phyloP scores from a whole-genome alignment of 768 basidiomycete genomes.

The Royoungia palumana region DNA sequence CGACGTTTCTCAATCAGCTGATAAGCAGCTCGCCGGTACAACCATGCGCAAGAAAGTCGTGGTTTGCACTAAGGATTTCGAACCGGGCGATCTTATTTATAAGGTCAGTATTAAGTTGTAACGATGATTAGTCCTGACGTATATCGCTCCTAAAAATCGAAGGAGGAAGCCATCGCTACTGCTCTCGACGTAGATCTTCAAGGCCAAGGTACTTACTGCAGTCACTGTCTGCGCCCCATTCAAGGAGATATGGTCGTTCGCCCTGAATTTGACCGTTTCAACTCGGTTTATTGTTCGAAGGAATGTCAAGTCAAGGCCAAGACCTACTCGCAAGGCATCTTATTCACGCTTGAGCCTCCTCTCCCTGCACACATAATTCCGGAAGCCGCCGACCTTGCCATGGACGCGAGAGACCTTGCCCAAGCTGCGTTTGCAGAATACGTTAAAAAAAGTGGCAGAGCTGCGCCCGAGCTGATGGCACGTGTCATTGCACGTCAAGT shows the following conservation, averaged over 20 bases:
- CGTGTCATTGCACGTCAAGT: conserved; percentile 74
- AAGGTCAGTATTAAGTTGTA: conserved; percentile 41
- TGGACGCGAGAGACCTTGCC: conserved; percentile 50
- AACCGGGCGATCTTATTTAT: conserved; percentile 73
- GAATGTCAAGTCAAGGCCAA: conserved; percentile 57
- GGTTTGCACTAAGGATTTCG: conserved; percentile 63
- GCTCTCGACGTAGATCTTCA: conserved; percentile 72
- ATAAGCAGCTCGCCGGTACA: conserved; percentile 7
- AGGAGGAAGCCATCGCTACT: conserved; percentile 76
- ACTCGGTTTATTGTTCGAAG: conserved; percentile 69
- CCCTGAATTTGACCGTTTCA: conserved; percentile 49
- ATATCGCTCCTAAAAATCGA: conserved; percentile 5
- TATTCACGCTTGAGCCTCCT: conserved; percentile 66
- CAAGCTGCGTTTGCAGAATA: conserved; percentile 58
- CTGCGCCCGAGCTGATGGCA: conserved; percentile 57
- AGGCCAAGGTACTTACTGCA: conserved; percentile 63
- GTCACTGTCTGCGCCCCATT: conserved; percentile 66
- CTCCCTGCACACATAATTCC: conserved; percentile 45
- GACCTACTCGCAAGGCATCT: conserved; percentile 60
- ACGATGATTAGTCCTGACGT: background rate
- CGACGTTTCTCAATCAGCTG: conserved; percentile 22
- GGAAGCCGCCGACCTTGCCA: conserved; percentile 29
- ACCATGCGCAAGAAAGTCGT: conserved; percentile 49
- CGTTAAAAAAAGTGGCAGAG: conserved; percentile 46
- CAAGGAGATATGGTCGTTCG: conserved; percentile 43